Evolutionary conservation across 2,329 filamentous ascomycete genomes (phyloP).

Genomic region (Nigrospora osmanthi): DNA sequence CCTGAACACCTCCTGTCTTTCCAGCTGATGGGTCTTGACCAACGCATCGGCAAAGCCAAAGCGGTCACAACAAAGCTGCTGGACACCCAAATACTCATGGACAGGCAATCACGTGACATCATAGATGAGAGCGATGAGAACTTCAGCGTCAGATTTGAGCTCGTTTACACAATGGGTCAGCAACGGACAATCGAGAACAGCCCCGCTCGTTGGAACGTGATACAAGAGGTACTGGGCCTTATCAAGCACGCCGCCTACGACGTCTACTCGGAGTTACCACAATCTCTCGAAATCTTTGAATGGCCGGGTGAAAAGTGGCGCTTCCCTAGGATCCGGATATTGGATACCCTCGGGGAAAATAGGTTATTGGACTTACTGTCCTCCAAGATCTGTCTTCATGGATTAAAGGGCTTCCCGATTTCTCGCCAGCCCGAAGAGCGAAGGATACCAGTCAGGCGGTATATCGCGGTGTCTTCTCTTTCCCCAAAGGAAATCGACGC

Average conservation of each 20-base stretch:
- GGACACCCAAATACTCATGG: constrained; percentile 33
- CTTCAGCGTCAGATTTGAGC: constrained; percentile 51
- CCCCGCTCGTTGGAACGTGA: constrained; percentile 46
- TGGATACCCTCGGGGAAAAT: no score
- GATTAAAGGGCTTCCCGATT: neutral
- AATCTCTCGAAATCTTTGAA: no score
- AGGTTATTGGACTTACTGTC: neutral
- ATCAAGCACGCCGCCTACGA: no score
- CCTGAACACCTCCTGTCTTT: constrained; percentile 61
- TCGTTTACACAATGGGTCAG: constrained; percentile 54
- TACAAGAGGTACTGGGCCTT: constrained; percentile 40
- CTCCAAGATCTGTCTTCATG: neutral
- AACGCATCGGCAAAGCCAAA: constrained; percentile 7
- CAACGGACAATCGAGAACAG: constrained; percentile 42
- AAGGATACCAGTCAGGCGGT: neutral
- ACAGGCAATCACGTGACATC: constrained; percentile 40
- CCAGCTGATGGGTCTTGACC: constrained; percentile 51
- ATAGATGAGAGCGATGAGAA: constrained; percentile 61
- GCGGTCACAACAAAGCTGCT: constrained; percentile 30
- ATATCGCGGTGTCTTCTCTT: no score
- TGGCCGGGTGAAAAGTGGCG: no score
- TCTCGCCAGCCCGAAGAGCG: neutral
- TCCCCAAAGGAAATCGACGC: no score
- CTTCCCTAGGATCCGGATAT: no score
- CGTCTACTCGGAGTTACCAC: no score